A percentile compares a stretch with the other conserved stretches of the same genome.
Conservation (phyloP, 192 early-diverging fungal genomes). For the Obelidium mucronatum region DNA sequence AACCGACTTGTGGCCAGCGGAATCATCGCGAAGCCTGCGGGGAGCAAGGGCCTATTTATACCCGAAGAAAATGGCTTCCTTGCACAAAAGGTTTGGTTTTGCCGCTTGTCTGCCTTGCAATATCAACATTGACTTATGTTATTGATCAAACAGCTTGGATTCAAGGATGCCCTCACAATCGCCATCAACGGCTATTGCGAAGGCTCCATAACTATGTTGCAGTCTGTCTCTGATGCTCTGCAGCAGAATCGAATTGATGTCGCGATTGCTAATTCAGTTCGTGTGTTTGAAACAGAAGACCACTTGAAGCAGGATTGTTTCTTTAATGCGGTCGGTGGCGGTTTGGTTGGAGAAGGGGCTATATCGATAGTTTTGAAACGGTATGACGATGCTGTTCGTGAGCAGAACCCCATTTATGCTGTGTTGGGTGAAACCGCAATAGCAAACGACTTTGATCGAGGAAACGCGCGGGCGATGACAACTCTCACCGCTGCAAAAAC, state of each 20-base stretch:
- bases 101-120: too few relatives aligned
- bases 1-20: not conserved
- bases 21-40: not conserved
- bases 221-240: not conserved
- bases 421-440: not conserved
- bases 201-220: not conserved
- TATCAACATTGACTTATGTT: not conserved
- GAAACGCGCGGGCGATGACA: too few relatives aligned
- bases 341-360: not conserved
- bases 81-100: not conserved
- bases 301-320: not conserved
- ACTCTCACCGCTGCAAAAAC: too few relatives aligned
- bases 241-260: not conserved
- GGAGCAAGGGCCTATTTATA: not conserved
- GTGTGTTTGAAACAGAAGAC: not conserved
- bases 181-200: not conserved
- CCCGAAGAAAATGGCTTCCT: not conserved
- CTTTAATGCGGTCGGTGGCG: not conserved
- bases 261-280: not conserved
- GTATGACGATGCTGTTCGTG: constrained; percentile 3
- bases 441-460: too few relatives aligned
- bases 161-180: not conserved
- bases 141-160: not conserved
- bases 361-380: constrained; percentile 14
- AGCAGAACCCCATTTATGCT: not conserved